These are phyloP conservation scores for Gossypium ekmanianum DNA, from an alignment of 345 rosid species.

Conservation along the genomic window DNA sequence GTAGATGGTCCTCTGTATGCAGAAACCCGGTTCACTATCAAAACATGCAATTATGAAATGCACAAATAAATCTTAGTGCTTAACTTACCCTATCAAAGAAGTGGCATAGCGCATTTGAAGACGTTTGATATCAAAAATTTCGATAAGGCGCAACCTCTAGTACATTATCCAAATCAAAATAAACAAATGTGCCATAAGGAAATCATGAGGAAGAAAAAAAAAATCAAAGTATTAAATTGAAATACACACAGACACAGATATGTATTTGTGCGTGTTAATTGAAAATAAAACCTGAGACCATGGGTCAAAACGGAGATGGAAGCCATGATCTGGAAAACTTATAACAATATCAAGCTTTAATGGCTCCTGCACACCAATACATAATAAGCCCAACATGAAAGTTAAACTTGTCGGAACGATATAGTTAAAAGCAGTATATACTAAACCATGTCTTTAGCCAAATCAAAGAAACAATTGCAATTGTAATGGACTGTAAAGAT, in stretches of 20 bases:
- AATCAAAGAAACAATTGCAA: background rate
- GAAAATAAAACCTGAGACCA: conserved; percentile 81
- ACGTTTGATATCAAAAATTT: conserved; percentile 81
- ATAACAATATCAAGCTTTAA: conserved; percentile 83
- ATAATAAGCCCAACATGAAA: background rate
- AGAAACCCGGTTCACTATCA: background rate
- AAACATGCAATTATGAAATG: background rate
- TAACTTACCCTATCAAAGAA: conserved; percentile 73
- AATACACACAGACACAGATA: background rate
- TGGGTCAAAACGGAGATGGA: conserved; percentile 94
- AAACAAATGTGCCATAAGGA: conserved; percentile 5
- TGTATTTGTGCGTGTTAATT: background rate
- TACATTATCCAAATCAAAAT: conserved; percentile 20
- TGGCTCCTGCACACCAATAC: conserved; percentile 58
- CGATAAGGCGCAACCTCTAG: conserved; percentile 88
- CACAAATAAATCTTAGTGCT: background rate
- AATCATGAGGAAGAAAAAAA: background rate
- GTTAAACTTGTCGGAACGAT: background rate
- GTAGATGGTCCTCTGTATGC: conserved; percentile 69
- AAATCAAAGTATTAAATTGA: background rate
- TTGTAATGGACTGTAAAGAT: background rate
- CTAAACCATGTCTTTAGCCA: conserved; percentile 5
- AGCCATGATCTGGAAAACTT: conserved; percentile 96
- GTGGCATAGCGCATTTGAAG: conserved; percentile 91
- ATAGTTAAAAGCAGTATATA: background rate